A percentile compares a stretch with the other conserved stretches of the same genome.
Evolutionary conservation across 495 filamentous ascomycete genomes (phyloP).

Genomic region (Podospora anserina): DNA sequence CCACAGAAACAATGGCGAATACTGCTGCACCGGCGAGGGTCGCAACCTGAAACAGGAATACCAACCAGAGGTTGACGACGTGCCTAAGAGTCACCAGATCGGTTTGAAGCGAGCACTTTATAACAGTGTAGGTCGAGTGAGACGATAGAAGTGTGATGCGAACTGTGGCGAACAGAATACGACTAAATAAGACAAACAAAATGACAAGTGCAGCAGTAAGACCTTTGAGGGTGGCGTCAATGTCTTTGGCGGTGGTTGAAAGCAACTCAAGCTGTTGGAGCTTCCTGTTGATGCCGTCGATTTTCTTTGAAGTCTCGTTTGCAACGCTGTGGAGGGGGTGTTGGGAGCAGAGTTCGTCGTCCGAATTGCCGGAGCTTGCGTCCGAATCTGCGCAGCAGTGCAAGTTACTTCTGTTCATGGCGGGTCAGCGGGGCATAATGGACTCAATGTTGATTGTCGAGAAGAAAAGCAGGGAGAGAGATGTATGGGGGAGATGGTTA

Average conservation of each 20-base stretch:
- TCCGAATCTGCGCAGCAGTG: slow-evolving; percentile 1
- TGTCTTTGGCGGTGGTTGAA: background rate
- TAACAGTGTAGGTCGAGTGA: background rate
- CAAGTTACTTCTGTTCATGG: slow-evolving; percentile 6
- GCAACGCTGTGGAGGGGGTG: background rate
- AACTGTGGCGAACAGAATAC: background rate
- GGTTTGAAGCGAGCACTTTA: background rate
- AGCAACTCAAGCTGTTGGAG: background rate
- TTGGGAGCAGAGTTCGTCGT: background rate
- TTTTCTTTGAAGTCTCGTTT: background rate
- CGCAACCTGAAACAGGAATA: slow-evolving; percentile 6
- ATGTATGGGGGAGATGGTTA: background rate
- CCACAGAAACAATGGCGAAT: background rate
- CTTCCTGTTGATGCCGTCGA: background rate
- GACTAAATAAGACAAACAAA: background rate
- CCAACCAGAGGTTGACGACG: slow-evolving; percentile 6
- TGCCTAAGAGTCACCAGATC: slow-evolving; percentile 7
- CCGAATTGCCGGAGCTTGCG: background rate
- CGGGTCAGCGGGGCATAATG: background rate
- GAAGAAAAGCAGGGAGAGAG: background rate
- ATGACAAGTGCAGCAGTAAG: background rate
- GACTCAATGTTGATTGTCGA: background rate
- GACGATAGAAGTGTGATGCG: background rate
- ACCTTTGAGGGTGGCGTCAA: background rate
- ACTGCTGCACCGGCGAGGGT: background rate